phyloP scores from a whole-genome alignment of 2,329 filamentous ascomycete genomes.

The Pyrenophora teres region DNA sequence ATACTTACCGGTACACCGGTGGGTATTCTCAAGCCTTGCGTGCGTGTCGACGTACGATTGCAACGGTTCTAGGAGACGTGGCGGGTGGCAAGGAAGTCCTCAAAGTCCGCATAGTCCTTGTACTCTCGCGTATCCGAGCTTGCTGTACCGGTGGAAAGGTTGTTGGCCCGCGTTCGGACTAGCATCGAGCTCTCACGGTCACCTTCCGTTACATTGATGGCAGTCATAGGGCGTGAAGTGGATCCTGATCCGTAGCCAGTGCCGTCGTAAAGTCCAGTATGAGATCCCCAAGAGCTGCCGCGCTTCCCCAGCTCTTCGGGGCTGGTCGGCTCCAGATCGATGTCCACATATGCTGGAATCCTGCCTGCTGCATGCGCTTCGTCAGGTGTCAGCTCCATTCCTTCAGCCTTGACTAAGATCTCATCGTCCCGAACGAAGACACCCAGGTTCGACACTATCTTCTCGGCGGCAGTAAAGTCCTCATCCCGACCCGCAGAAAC shows the following conservation, averaged over 20 bases:
- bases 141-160: too few species aligned
- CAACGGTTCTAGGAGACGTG: too few species aligned
- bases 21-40: too few species aligned
- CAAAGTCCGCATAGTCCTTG: too few species aligned
- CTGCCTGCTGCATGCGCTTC: conserved; percentile 4
- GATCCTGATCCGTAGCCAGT: conserved; percentile 29
- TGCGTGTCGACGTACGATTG: too few species aligned
- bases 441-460: background rate
- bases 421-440: background rate
- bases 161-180: too few species aligned
- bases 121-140: too few species aligned
- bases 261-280: conserved; percentile 28
- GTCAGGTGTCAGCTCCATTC: background rate
- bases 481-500: background rate
- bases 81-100: too few species aligned
- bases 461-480: conserved; percentile 2
- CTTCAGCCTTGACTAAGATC: background rate
- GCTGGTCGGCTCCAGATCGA: background rate
- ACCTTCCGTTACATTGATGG: background rate
- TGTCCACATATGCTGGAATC: conserved; percentile 4
- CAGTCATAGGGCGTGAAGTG: conserved; percentile 3
- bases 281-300: conserved; percentile 6
- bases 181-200: too few species aligned
- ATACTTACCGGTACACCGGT: too few species aligned
- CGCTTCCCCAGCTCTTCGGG: background rate